These are phyloP conservation scores for Decorospora gaudefroyi DNA, from an alignment of 2,329 filamentous ascomycete genomes.

Conservation along the genomic window DNA sequence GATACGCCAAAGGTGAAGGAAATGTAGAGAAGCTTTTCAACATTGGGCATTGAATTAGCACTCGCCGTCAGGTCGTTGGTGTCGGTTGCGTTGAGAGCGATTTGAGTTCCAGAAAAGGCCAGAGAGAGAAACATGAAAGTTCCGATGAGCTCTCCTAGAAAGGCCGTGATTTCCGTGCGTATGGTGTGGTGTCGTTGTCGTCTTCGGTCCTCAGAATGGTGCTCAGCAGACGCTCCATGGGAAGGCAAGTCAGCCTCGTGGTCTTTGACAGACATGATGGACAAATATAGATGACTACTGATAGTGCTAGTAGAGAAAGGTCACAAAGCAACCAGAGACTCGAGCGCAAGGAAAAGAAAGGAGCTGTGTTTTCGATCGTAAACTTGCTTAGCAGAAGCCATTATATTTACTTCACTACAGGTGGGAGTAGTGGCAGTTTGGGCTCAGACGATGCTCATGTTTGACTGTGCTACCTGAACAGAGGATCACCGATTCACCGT, in stretches of 20 bases:
- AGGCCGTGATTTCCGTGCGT: slow-evolving; percentile 29
- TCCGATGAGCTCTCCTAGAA: slow-evolving; percentile 52
- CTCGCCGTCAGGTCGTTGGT: slow-evolving; percentile 34
- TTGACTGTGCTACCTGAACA: background rate
- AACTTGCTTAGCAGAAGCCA: slow-evolving; percentile 4
- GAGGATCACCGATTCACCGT: background rate
- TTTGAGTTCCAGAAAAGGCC: slow-evolving; percentile 49
- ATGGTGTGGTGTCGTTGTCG: slow-evolving; percentile 7
- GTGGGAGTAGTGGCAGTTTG: slow-evolving; percentile 4
- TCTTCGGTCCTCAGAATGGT: slow-evolving; percentile 9
- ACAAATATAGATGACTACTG: background rate
- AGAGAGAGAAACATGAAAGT: slow-evolving; percentile 53
- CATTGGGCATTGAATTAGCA: slow-evolving; percentile 17
- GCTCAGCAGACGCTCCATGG: slow-evolving; percentile 18
- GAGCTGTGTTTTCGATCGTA: background rate
- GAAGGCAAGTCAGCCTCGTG: slow-evolving; percentile 15
- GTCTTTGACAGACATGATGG: slow-evolving; percentile 15
- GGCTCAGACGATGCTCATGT: slow-evolving; percentile 6
- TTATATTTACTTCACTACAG: slow-evolving; percentile 6
- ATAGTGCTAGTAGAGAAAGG: slow-evolving; percentile 4
- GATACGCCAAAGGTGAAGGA: slow-evolving; percentile 42
- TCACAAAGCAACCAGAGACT: slow-evolving; percentile 3
- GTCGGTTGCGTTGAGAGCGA: slow-evolving; percentile 52
- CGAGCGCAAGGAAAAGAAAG: slow-evolving; percentile 1
- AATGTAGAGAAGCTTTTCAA: slow-evolving; percentile 44